phyloP scores from a whole-genome alignment of 805 yeast genomes.

The Lachancea thermotolerans region DNA sequence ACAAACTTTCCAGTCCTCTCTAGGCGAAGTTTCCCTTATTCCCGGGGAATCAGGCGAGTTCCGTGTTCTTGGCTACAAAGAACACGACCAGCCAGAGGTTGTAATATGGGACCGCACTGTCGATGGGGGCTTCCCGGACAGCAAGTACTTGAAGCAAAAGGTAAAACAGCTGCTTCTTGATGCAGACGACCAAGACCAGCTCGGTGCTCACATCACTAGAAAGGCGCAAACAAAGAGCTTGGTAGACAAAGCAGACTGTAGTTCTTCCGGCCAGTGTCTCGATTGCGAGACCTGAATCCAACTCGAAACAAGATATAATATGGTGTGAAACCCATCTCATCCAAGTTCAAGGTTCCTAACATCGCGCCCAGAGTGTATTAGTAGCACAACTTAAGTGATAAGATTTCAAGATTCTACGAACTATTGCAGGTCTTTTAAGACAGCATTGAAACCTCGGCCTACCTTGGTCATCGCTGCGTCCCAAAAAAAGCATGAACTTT shows the following conservation, averaged over 20 bases:
- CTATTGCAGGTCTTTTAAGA: too few relatives aligned
- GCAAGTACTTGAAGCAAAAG: slow-evolving; percentile 65
- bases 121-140: slow-evolving; percentile 80
- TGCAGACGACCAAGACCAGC: slow-evolving; percentile 8
- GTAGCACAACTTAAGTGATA: too few relatives aligned
- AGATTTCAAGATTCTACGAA: too few relatives aligned
- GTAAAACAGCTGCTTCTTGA: slow-evolving; percentile 43
- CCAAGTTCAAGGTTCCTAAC: too few relatives aligned
- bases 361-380: too few relatives aligned
- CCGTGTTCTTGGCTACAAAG: slow-evolving; percentile 40
- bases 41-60: slow-evolving; percentile 54
- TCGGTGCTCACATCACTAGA: slow-evolving; percentile 23
- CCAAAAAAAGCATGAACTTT: too few relatives aligned
- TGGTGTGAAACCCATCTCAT: background rate
- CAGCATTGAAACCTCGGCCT: too few relatives aligned
- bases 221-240: slow-evolving; percentile 15
- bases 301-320: background rate
- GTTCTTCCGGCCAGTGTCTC: background rate
- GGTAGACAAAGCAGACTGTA: slow-evolving; percentile 5
- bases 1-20: slow-evolving; percentile 62
- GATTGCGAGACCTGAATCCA: background rate
- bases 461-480: too few relatives aligned
- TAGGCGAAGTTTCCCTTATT: slow-evolving; percentile 48
- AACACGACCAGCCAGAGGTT: slow-evolving; percentile 20
- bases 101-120: slow-evolving; percentile 54